phyloP scores from a whole-genome alignment of 78 protist species.

The Dictyostelium capitatum region DNA sequence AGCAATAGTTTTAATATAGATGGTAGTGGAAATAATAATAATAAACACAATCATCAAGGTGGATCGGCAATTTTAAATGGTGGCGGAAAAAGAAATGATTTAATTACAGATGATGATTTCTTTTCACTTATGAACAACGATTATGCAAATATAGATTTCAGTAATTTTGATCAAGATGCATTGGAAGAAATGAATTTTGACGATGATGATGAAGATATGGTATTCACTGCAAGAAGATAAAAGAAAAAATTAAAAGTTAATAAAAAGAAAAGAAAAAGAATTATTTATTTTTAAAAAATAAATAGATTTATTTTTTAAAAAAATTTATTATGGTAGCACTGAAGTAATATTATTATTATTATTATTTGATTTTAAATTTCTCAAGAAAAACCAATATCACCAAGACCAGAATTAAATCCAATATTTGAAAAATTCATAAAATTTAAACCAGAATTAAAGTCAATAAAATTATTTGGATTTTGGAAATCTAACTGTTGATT shows the following conservation, averaged over 20 bases:
- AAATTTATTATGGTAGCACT: too few species aligned
- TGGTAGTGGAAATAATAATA: background rate
- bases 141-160: conserved; percentile 61
- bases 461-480: conserved; percentile 15
- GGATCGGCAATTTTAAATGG: conserved; percentile 1
- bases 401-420: conserved; percentile 3
- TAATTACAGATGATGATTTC: conserved; percentile 74
- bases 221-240: conserved; percentile 73
- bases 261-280: background rate
- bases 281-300: too few species aligned
- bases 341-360: too few species aligned
- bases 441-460: conserved; percentile 36
- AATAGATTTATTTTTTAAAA: too few species aligned
- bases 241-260: background rate
- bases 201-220: conserved; percentile 65
- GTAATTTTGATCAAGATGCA: conserved; percentile 51
- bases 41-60: background rate
- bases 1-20: background rate
- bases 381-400: conserved; percentile 47
- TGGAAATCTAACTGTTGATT: conserved; percentile 1
- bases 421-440: conserved; percentile 36
- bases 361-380: too few species aligned
- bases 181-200: conserved; percentile 64
- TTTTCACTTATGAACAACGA: conserved; percentile 74
- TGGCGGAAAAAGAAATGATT: background rate